These are phyloP conservation scores for Anthracocystis walkeri DNA, from an alignment of 1,284 basidiomycete genomes.

Conservation along the genomic window DNA sequence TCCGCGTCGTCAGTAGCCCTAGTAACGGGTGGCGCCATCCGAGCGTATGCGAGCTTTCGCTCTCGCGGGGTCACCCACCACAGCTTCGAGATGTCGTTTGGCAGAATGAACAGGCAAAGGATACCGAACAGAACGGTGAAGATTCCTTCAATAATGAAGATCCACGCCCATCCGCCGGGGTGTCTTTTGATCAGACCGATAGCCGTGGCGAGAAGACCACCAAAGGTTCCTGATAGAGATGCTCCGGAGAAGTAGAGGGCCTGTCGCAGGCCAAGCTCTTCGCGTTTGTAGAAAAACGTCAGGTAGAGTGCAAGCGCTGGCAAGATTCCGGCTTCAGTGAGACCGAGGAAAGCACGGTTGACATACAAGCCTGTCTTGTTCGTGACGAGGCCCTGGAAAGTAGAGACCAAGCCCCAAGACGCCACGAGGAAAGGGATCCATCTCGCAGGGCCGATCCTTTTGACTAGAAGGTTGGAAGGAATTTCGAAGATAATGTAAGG, in stretches of 20 bases:
- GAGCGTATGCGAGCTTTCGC: constrained; percentile 46
- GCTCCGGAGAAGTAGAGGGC: constrained; percentile 65
- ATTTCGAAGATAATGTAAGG: constrained; percentile 67
- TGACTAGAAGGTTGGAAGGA: constrained; percentile 59
- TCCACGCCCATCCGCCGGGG: constrained; percentile 55
- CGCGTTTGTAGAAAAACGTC: constrained; percentile 63
- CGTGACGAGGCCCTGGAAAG: constrained; percentile 57
- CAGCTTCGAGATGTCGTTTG: constrained; percentile 52
- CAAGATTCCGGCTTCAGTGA: constrained; percentile 56
- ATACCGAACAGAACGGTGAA: constrained; percentile 60
- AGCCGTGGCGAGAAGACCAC: constrained; percentile 61
- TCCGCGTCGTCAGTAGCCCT: constrained; percentile 7
- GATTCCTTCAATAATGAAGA: constrained; percentile 65
- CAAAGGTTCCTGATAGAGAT: constrained; percentile 59
- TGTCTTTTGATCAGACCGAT: constrained; percentile 55
- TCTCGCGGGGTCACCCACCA: constrained; percentile 57
- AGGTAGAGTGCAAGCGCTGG: constrained; percentile 61
- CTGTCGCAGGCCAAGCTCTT: constrained; percentile 61
- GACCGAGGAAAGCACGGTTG: constrained; percentile 61
- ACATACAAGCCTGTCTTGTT: constrained; percentile 58
- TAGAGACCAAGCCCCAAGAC: constrained; percentile 58
- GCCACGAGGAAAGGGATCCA: constrained; percentile 61
- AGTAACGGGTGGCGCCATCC: constrained; percentile 36
- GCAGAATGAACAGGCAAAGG: constrained; percentile 50
- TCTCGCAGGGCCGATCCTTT: constrained; percentile 54